These are phyloP conservation scores for Coemansia sp. DNA, from an alignment of 371 early-diverging fungal species.

Conservation along the genomic window DNA sequence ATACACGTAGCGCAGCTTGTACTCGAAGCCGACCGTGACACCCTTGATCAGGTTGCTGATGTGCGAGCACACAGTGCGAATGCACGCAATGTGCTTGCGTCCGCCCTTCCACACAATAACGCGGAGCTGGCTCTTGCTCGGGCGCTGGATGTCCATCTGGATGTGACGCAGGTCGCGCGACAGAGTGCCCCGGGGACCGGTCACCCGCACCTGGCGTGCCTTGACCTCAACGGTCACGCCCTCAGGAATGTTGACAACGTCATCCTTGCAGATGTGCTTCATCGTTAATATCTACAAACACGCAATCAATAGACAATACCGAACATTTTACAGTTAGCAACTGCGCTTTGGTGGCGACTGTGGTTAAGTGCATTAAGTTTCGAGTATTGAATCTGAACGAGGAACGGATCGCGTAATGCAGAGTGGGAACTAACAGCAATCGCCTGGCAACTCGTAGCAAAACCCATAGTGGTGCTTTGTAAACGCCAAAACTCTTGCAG, in stretches of 20 bases:
- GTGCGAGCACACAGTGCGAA: slow-evolving; percentile 96
- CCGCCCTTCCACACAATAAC: slow-evolving; percentile 96
- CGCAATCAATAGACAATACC: background rate
- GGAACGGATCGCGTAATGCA: too few relatives aligned
- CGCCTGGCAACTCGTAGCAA: too few relatives aligned
- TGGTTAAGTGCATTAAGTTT: too few relatives aligned
- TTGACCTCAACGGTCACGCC: slow-evolving; percentile 74
- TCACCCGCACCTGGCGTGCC: slow-evolving; percentile 73
- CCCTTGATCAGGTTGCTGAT: slow-evolving; percentile 98
- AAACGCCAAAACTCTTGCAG: too few relatives aligned
- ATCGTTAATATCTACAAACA: slow-evolving; percentile 52
- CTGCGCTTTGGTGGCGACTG: too few relatives aligned
- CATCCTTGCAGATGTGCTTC: slow-evolving; percentile 86
- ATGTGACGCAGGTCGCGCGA: slow-evolving; percentile 93
- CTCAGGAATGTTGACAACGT: slow-evolving; percentile 76
- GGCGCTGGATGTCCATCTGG: slow-evolving; percentile 85
- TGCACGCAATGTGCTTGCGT: slow-evolving; percentile 97
- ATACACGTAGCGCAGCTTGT: slow-evolving; percentile 99
- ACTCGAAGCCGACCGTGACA: slow-evolving; percentile 98
- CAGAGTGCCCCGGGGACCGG: slow-evolving; percentile 88
- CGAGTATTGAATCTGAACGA: too few relatives aligned
- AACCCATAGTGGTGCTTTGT: too few relatives aligned
- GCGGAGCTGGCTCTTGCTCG: slow-evolving; percentile 67
- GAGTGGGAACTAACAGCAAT: too few relatives aligned
- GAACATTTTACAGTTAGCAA: too few relatives aligned